These are phyloP conservation scores for Alternaria dauci DNA, from an alignment of 2,329 filamentous ascomycete genomes.

Conservation along the genomic window DNA sequence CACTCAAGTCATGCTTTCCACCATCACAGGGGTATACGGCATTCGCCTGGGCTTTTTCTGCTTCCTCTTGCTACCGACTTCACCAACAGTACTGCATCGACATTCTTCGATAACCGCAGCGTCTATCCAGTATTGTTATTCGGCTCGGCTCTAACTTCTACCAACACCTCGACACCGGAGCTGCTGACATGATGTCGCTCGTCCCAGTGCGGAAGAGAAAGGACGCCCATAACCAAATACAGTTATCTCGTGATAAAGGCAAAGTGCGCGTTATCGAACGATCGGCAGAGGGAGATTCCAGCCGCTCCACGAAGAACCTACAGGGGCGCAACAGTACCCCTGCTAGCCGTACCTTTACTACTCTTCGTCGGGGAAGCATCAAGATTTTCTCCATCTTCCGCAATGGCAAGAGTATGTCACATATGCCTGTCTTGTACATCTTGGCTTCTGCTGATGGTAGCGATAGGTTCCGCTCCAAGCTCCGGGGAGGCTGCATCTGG, in stretches of 20 bases:
- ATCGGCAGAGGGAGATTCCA: constrained; percentile 20
- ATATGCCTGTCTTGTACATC: not conserved
- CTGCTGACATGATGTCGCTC: constrained; percentile 42
- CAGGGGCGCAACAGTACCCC: constrained; percentile 27
- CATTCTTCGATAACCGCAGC: constrained; percentile 3
- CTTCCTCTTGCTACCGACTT: not conserved
- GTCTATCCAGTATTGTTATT: constrained; percentile 13
- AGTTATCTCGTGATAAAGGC: constrained; percentile 37
- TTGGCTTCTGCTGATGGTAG: constrained; percentile 3
- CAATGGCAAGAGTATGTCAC: constrained; percentile 38
- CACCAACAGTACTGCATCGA: not conserved
- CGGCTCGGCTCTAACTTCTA: not conserved
- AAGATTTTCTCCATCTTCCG: constrained; percentile 48
- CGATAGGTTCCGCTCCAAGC: constrained; percentile 26
- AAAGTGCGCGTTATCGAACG: constrained; percentile 47
- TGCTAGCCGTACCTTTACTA: constrained; percentile 37
- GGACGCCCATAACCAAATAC: constrained; percentile 30
- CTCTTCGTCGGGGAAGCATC: constrained; percentile 42
- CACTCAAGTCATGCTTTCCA: not conserved
- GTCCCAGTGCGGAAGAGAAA: constrained; percentile 45
- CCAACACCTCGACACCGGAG: not conserved
- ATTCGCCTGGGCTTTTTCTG: not conserved
- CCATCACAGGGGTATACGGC: not conserved
- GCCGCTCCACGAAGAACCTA: constrained; percentile 23
- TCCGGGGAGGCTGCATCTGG: constrained; percentile 13